phyloP scores from a whole-genome alignment of 345 rosid genomes.

The Abelmoschus esculentus region DNA sequence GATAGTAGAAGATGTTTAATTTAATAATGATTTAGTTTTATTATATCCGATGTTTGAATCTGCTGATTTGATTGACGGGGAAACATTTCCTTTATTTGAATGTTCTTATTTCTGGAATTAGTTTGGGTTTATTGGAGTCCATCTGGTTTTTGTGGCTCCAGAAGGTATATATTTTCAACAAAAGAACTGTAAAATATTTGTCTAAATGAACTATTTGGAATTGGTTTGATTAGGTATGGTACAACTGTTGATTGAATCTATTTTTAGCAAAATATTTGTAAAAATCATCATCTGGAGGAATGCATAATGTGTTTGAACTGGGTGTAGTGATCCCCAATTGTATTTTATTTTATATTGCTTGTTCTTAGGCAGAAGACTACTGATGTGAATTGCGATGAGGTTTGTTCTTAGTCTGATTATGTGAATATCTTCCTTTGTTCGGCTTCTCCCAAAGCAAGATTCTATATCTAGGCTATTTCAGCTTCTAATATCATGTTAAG shows the following conservation, averaged over 20 bases:
- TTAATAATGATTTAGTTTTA: background rate
- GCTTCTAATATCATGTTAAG: background rate
- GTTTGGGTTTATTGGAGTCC: background rate
- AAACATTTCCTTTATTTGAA: background rate
- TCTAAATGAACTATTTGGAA: background rate
- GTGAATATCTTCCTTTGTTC: background rate
- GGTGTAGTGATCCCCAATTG: too few relatives aligned
- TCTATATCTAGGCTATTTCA: background rate
- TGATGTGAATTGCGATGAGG: too few relatives aligned
- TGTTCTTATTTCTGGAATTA: background rate
- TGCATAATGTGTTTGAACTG: too few relatives aligned
- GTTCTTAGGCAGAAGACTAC: too few relatives aligned
- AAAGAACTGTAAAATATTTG: too few relatives aligned
- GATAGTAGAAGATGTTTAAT: background rate
- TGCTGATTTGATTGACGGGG: background rate
- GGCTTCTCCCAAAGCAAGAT: background rate
- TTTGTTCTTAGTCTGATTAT: background rate
- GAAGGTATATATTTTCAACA: background rate
- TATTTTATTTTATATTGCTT: too few relatives aligned
- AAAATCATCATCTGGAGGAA: background rate
- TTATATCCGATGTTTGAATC: background rate
- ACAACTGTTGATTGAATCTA: background rate
- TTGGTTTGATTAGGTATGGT: background rate
- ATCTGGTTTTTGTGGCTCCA: background rate
- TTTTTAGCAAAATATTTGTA: background rate